phyloP scores from a whole-genome alignment of 2,329 filamentous ascomycete genomes.

The Diaporthe citriasiana region DNA sequence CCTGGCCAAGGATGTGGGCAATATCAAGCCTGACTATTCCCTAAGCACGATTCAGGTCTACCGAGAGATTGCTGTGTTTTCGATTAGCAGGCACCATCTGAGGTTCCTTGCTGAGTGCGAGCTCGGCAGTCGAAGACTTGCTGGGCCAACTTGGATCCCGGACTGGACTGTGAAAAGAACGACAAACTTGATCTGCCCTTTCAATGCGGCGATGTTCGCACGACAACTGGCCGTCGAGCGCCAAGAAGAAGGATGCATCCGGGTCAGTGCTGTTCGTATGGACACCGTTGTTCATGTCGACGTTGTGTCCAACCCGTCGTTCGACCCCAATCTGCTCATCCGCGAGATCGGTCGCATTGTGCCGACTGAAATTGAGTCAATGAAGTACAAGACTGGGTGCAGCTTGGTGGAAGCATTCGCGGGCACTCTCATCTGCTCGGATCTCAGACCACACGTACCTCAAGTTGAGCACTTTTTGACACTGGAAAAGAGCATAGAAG shows the following conservation, averaged over 20 bases:
- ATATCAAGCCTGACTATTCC: constrained; percentile 1
- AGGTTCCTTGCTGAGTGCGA: background rate
- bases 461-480: fast-evolving
- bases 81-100: fast-evolving
- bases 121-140: background rate
- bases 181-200: background rate
- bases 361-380: constrained; percentile 2
- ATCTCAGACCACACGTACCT: background rate
- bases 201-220: background rate
- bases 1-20: background rate
- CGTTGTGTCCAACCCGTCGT: background rate
- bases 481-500: background rate
- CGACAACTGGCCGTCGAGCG: background rate
- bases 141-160: background rate
- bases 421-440: background rate
- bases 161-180: background rate
- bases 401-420: constrained; percentile 10
- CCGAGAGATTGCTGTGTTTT: background rate
- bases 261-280: background rate
- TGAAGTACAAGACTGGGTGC: constrained; percentile 9
- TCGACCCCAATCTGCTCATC: background rate
- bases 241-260: background rate
- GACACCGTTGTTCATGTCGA: background rate
- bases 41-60: background rate
- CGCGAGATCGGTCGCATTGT: background rate